phyloP scores from a whole-genome alignment of 495 filamentous ascomycete genomes.

The Saxophila tyrrhenica region DNA sequence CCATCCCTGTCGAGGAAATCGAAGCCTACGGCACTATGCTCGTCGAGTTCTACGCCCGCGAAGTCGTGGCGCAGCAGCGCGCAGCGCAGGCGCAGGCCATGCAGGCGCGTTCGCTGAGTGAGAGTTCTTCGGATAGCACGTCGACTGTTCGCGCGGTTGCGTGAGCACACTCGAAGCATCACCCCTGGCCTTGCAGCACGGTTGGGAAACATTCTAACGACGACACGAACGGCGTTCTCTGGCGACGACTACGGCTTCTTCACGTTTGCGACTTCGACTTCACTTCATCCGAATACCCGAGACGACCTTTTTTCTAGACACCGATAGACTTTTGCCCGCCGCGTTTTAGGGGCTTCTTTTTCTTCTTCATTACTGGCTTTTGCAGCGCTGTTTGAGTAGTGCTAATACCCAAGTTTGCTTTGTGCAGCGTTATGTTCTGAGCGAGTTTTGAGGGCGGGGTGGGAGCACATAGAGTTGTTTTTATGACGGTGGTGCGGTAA shows the following conservation, averaged over 20 bases:
- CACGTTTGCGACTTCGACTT: no score
- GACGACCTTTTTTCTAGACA: neutral
- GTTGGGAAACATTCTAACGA: conserved; percentile 5
- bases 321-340: neutral
- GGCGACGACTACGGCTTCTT: neutral
- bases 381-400: neutral
- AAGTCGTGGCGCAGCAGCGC: conserved; percentile 61
- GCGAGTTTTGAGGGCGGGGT: neutral
- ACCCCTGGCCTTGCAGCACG: neutral
- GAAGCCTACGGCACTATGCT: conserved; percentile 98
- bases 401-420: neutral
- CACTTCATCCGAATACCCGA: neutral
- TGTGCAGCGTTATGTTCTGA: neutral
- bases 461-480: neutral
- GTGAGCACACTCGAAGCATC: neutral
- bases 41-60: conserved; percentile 93
- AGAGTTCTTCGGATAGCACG: conserved; percentile 19
- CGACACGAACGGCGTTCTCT: conserved; percentile 8
- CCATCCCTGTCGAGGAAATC: conserved; percentile 86
- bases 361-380: neutral
- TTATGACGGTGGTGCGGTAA: no score
- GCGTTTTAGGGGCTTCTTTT: no score
- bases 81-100: conserved; percentile 11
- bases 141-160: conserved; percentile 9
- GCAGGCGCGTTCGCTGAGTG: conserved; percentile 14